phyloP scores from a whole-genome alignment of 352 stramenopile species.

The Thalassiosira exigua region DNA sequence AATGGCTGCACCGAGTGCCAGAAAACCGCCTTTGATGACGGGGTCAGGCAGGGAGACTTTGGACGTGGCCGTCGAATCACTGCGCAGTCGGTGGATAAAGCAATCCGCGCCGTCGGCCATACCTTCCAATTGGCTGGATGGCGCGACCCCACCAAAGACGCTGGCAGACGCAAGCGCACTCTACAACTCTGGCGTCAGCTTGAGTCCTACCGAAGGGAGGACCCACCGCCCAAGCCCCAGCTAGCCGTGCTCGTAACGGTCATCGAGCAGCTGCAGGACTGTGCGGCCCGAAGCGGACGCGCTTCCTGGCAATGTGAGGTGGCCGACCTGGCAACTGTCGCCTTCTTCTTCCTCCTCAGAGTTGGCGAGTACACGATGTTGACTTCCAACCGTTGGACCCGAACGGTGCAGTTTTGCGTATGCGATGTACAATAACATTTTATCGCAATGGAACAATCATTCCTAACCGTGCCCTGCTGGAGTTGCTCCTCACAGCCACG shows the following conservation, averaged over 20 bases:
- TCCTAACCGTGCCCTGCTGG: neutral
- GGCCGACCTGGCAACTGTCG: conserved; percentile 29
- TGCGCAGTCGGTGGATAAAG: neutral
- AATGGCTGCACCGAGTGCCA: too few species aligned
- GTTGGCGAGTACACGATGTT: conserved; percentile 46
- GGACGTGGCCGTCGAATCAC: conserved; percentile 9
- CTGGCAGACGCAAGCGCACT: neutral
- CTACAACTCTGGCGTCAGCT: neutral
- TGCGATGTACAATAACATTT: neutral
- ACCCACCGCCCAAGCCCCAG: neutral
- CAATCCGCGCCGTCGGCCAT: neutral
- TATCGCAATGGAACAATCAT: conserved; percentile 6
- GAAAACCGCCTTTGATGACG: conserved; percentile 22
- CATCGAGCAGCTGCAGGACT: too few species aligned
- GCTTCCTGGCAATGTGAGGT: too few species aligned
- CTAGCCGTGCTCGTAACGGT: neutral
- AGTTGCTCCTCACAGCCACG: neutral
- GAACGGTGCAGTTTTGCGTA: neutral
- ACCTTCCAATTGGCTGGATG: neutral
- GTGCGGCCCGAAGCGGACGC: too few species aligned
- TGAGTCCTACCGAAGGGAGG: too few species aligned
- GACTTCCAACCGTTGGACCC: neutral
- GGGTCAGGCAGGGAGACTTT: conserved; percentile 12
- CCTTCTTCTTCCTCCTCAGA: conserved; percentile 61
- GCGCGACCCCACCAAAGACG: neutral